A percentile compares a stretch with the other conserved stretches of the same genome.
phyloP scores from a whole-genome alignment of 2,329 filamentous ascomycete genomes.

The Phialophora chinensis region DNA sequence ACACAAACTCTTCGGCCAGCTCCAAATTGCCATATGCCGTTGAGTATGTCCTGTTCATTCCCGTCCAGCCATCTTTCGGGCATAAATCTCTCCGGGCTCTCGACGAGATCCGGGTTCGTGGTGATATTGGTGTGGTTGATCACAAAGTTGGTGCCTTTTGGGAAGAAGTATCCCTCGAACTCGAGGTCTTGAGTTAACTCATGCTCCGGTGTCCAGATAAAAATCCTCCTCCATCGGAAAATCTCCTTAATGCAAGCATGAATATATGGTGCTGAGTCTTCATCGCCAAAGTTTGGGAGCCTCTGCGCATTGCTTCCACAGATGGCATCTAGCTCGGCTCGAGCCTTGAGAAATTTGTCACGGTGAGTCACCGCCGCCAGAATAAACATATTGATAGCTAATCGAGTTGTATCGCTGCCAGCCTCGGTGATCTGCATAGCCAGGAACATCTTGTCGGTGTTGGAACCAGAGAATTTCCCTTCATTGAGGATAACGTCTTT shows the following conservation, averaged over 20 bases:
- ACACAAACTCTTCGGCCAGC: constrained; percentile 46
- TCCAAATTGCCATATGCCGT: constrained; percentile 47
- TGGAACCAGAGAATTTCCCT: constrained; percentile 43
- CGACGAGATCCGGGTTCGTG: constrained; percentile 38
- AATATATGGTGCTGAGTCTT: constrained; percentile 41
- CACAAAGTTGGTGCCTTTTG: constrained; percentile 43
- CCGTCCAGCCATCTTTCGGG: constrained; percentile 50
- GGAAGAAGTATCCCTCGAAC: constrained; percentile 43
- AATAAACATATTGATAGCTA: constrained; percentile 45
- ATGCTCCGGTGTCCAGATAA: constrained; percentile 41
- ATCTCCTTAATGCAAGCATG: constrained; percentile 42
- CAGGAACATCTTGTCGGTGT: constrained; percentile 52
- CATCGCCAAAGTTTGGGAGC: constrained; percentile 39
- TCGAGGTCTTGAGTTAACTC: constrained; percentile 40
- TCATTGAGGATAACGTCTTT: constrained; percentile 46
- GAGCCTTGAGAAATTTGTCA: constrained; percentile 38
- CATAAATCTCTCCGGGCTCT: constrained; percentile 43
- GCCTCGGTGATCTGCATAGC: constrained; percentile 51
- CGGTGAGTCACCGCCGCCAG: constrained; percentile 42
- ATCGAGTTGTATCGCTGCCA: constrained; percentile 54
- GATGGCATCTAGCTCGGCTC: constrained; percentile 36
- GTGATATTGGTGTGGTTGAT: constrained; percentile 45
- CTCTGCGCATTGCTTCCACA: constrained; percentile 33
- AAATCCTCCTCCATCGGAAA: constrained; percentile 43
- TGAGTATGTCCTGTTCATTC: constrained; percentile 40